Evolutionary conservation across 140 eudicot genomes (phyloP).

Genomic region (Ambrosia hybrid): DNA sequence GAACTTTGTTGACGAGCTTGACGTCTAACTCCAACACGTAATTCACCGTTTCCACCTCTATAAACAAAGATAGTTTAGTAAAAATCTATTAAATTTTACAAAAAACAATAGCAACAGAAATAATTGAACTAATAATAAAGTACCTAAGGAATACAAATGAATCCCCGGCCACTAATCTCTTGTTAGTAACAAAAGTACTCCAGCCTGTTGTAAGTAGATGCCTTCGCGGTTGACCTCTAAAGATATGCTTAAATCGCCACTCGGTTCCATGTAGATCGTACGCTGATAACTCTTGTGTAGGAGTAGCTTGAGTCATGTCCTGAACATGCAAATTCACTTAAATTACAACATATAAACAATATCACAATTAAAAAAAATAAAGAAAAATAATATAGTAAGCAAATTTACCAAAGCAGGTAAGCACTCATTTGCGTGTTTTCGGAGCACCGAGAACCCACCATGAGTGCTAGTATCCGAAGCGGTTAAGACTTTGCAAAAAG

Average conservation of each 20-base stretch:
- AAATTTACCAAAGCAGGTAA: slow-evolving; percentile 74
- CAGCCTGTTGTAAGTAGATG: slow-evolving; percentile 97
- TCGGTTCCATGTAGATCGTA: slow-evolving; percentile 78
- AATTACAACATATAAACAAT: neutral
- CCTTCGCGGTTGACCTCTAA: slow-evolving; percentile 95
- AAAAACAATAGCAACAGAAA: neutral
- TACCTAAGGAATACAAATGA: slow-evolving; percentile 92
- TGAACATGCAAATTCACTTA: slow-evolving; percentile 23
- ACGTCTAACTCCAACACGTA: slow-evolving; percentile 90
- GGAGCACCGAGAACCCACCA: slow-evolving; percentile 92
- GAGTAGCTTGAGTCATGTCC: slow-evolving; percentile 89
- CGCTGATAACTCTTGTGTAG: slow-evolving; percentile 87
- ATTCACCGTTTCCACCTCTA: slow-evolving; percentile 82
- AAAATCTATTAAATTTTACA: neutral
- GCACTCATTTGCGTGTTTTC: slow-evolving; percentile 90
- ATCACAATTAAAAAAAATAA: neutral
- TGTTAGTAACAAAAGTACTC: slow-evolving; percentile 93
- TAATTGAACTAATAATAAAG: neutral
- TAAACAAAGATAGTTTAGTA: neutral
- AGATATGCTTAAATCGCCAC: slow-evolving; percentile 92
- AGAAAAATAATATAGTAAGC: neutral
- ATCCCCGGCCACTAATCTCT: slow-evolving; percentile 91
- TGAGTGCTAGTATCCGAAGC: slow-evolving; percentile 98
- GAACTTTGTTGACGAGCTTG: slow-evolving; percentile 68
- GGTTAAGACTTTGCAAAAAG: slow-evolving; percentile 85